phyloP scores from a whole-genome alignment of 2,329 filamentous ascomycete species.

The Botrytis squamosa region DNA sequence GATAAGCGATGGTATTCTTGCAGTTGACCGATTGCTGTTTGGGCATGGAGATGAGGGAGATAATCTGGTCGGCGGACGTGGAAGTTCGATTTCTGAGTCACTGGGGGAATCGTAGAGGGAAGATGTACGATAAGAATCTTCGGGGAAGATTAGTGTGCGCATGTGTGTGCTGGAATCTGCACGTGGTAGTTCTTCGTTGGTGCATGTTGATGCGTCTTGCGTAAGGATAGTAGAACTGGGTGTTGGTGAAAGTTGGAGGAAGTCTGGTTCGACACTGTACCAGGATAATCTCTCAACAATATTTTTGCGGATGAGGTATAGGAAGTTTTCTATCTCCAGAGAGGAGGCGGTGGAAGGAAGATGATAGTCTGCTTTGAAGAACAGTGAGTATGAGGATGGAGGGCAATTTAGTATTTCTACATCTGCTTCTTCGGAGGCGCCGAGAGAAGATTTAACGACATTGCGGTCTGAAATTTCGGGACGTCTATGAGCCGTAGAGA shows the following conservation, averaged over 20 bases:
- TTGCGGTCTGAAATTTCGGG: background rate
- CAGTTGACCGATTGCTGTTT: background rate
- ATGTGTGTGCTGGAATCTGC: background rate
- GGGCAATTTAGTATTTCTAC: conserved; percentile 21
- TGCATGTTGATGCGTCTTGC: conserved; percentile 11
- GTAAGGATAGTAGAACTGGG: background rate
- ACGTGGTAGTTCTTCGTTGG: background rate
- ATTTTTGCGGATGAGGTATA: conserved; percentile 52
- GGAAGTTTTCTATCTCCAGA: conserved; percentile 53
- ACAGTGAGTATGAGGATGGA: conserved; percentile 41
- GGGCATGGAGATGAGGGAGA: background rate
- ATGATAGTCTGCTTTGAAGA: conserved; percentile 53
- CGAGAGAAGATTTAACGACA: conserved; percentile 5
- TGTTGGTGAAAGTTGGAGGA: conserved; percentile 19
- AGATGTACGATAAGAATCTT: conserved; percentile 19
- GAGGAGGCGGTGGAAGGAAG: conserved; percentile 55
- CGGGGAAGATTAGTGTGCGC: background rate
- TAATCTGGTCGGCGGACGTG: background rate
- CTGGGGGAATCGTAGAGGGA: background rate
- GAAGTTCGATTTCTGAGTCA: background rate
- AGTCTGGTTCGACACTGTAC: conserved; percentile 46
- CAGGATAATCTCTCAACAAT: conserved; percentile 47
- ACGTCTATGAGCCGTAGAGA: background rate
- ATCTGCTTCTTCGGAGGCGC: background rate
- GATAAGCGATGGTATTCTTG: background rate